Conservation (phyloP, 805 yeast genomes). For the Blastobotrys robertii region DNA sequence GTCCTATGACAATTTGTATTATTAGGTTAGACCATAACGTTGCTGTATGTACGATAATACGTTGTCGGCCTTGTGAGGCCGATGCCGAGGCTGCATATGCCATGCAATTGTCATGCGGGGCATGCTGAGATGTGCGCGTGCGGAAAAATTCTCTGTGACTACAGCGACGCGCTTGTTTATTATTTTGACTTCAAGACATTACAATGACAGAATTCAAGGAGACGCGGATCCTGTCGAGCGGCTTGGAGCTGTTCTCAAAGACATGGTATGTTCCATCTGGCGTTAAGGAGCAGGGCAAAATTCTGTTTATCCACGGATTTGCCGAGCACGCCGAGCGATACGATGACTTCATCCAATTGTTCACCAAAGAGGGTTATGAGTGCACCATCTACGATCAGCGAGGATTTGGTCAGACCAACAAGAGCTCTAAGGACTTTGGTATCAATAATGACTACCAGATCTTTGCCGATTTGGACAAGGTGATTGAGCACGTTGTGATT, state of each 20-base stretch:
- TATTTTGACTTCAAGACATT: background rate
- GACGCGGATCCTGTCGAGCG: constrained; percentile 5
- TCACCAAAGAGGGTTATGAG: constrained; percentile 27
- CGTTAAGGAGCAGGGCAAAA: constrained; percentile 17
- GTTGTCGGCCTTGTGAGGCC: no score
- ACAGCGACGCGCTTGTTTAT: no score
- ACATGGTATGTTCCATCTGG: constrained; percentile 17
- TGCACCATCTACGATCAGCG: constrained; percentile 31
- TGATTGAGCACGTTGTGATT: constrained; percentile 13
- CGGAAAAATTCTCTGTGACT: no score
- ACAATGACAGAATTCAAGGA: background rate
- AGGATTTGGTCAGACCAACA: constrained; percentile 30
- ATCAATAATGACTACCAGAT: constrained; percentile 25
- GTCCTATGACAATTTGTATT: no score
- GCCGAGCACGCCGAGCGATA: constrained; percentile 26
- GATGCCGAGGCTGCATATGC: no score
- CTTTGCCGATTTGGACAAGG: constrained; percentile 26
- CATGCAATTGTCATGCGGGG: no score
- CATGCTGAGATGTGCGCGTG: no score
- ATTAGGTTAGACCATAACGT: no score
- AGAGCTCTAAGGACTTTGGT: constrained; percentile 22
- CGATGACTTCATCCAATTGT: constrained; percentile 22
- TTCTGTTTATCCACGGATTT: constrained; percentile 31
- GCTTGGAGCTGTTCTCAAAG: constrained; percentile 8
- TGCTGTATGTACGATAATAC: no score